These are phyloP conservation scores for Coelastrella sp. DNA, from an alignment of 139 green algal genomes.

Conservation along the genomic window DNA sequence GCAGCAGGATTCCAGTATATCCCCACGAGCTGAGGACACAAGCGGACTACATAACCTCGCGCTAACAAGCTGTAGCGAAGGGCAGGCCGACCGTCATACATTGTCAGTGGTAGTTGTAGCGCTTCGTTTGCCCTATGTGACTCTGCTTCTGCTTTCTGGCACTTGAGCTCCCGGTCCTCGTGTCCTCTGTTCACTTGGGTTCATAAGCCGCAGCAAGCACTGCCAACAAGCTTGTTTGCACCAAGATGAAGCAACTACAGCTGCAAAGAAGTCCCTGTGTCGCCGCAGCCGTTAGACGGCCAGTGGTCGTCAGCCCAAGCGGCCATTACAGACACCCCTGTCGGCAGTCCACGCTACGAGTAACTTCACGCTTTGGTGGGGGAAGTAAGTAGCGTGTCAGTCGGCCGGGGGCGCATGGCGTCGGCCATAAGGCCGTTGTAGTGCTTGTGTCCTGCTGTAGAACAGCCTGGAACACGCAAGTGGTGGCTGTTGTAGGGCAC, in stretches of 20 bases:
- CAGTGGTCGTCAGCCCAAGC: neutral
- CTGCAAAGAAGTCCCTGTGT: too few relatives aligned
- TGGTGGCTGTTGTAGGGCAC: neutral
- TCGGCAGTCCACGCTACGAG: neutral
- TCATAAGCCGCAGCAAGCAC: neutral
- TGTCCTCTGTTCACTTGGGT: neutral
- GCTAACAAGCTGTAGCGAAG: too few relatives aligned
- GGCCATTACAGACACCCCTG: neutral
- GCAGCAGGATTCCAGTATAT: too few relatives aligned
- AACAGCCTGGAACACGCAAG: neutral
- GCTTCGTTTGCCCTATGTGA: too few relatives aligned
- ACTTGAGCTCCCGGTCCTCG: neutral
- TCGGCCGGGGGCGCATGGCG: neutral
- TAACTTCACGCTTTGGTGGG: constrained; percentile 21
- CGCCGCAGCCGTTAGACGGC: neutral
- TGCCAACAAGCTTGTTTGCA: too few relatives aligned
- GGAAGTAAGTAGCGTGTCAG: neutral
- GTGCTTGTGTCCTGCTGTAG: neutral
- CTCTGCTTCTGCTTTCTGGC: neutral
- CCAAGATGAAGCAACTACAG: too few relatives aligned
- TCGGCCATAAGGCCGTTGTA: neutral
- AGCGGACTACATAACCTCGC: too few relatives aligned
- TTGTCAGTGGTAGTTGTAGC: too few relatives aligned
- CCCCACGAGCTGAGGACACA: too few relatives aligned
- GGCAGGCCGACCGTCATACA: too few relatives aligned